Conservation (phyloP, 805 yeast species). For the Saccharomycopsis schoenii region DNA sequence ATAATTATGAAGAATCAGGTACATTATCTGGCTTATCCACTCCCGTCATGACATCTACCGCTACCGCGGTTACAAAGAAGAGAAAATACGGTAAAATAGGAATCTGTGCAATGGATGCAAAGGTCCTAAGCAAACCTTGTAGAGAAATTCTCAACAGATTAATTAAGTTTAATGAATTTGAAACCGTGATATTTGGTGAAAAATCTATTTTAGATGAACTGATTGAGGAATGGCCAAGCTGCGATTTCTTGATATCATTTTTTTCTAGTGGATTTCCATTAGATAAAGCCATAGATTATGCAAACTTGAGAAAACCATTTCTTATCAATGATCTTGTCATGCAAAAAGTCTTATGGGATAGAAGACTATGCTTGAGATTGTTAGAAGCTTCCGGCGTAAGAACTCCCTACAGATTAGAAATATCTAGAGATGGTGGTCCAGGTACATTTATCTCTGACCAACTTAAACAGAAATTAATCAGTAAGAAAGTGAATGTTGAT, state of each 20-base stretch:
- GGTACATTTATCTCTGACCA: constrained; percentile 49
- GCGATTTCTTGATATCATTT: constrained; percentile 88
- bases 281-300: constrained; percentile 89
- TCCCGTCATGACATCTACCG: neutral
- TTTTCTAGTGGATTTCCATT: constrained; percentile 95
- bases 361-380: constrained; percentile 74
- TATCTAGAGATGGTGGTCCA: constrained; percentile 97
- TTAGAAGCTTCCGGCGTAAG: constrained; percentile 78
- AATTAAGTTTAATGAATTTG: constrained; percentile 91
- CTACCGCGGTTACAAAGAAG: neutral
- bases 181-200: constrained; percentile 94
- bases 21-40: neutral
- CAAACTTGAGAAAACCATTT: constrained; percentile 80
- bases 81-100: constrained; percentile 69
- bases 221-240: constrained; percentile 97
- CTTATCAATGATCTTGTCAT: constrained; percentile 78
- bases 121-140: constrained; percentile 93
- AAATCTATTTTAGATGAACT: constrained; percentile 89
- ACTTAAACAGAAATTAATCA: constrained; percentile 46
- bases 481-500: constrained; percentile 47
- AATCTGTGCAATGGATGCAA: constrained; percentile 98
- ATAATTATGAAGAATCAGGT: neutral
- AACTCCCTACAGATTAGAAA: constrained; percentile 80
- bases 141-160: constrained; percentile 79
- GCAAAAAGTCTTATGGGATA: constrained; percentile 96